Base-by-base conservation (phyloP, 2,329 filamentous ascomycete genomes). In the Colletotrichum salicis region DNA sequence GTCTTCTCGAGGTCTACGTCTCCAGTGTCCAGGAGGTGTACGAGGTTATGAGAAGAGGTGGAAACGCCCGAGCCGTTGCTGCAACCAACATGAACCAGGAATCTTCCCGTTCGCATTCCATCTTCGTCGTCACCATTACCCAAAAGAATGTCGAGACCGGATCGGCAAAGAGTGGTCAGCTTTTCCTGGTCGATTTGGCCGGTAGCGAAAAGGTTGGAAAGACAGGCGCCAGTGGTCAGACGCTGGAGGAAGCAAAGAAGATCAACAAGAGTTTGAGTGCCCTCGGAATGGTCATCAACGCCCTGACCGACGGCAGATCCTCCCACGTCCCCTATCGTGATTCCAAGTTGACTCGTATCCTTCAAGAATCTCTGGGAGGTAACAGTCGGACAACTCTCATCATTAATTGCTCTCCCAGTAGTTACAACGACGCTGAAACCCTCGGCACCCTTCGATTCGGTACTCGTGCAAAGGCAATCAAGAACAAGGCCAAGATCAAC, bases 401-500 rank as follows among this genome's bases (percentile, higher is more conserved):
- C 78, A 97, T 99, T 87, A 98, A 98, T 83, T 98, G 95, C 82
- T 98, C 96, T n/a, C 96, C 96, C 1, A 97, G 94, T 84, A 97
- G 94, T 80, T 98, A 98, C 86, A 98, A 99, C 86, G 96, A 98
- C 84, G 91, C 92, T 66, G 96, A 99, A 85, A 98, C 96, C 0
- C 85, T 98, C 60, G 93, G 95, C 75, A 99, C 96, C 1, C 85
- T 99, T 72, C 91, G 95, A 57, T 99, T 98, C 80, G 96, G 96
- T 86, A 97, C 96, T 84, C 89, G 96, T 80, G 96, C 96, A 70
- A 99, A 99, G 87, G 94, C 94, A 0, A 99, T 99, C 86, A 98
- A 98, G 92, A 98, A 98, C 87, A 98, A 98, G 88, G 96, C 96
- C 83, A 99, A 98, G 92, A 93, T 99, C 89, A 99, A 99, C 80